Percentiles rank a stretch among this genome's conserved stretches.
phyloP scores from a whole-genome alignment of 129 eudicot genomes.

The Cynara cardunculus region DNA sequence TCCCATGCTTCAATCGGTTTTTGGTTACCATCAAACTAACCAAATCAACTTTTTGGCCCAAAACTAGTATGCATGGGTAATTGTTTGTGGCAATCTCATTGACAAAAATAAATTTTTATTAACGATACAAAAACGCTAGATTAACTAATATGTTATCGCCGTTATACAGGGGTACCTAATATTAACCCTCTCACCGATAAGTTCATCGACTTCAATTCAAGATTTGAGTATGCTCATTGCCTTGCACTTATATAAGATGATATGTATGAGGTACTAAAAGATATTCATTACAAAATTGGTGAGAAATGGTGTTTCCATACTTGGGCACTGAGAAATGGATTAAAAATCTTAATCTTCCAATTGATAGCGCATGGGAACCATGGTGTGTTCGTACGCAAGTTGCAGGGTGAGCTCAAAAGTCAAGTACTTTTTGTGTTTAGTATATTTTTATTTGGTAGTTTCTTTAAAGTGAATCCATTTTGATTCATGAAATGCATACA shows the following conservation, averaged over 20 bases:
- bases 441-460: no score
- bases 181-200: constrained; percentile 24
- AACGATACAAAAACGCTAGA: not conserved
- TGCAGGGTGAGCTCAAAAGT: not conserved
- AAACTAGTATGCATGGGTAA: not conserved
- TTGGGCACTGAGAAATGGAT: not conserved
- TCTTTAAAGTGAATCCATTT: no score
- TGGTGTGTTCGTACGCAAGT: constrained; percentile 4
- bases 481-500: no score
- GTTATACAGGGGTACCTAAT: constrained; percentile 17
- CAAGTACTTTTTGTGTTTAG: not conserved
- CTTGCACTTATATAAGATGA: constrained; percentile 32
- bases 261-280: constrained; percentile 19
- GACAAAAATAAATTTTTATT: not conserved
- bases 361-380: constrained; percentile 2
- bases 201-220: no score
- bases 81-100: not conserved
- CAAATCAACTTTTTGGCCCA: not conserved
- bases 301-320: constrained; percentile 21
- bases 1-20: not conserved
- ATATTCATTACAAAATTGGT: no score
- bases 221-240: constrained; percentile 20
- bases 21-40: no score
- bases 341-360: no score
- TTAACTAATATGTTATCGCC: not conserved